Evolutionary conservation across 768 basidiomycete species (phyloP), one percentile per base, ranked within the genome.

Genomic region (Neoboletus brunneissimus): DNA sequence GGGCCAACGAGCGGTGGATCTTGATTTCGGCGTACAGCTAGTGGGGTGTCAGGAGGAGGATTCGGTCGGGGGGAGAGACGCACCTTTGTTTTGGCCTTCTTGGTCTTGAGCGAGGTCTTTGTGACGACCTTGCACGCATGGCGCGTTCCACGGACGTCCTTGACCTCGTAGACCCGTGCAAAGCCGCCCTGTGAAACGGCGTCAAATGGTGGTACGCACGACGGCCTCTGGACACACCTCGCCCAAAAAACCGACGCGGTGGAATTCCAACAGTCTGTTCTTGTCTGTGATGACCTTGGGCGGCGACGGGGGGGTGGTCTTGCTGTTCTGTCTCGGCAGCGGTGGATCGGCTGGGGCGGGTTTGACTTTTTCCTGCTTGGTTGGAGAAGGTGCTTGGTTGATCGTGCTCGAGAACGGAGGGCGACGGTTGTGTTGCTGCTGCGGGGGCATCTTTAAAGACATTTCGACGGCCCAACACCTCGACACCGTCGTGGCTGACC

Each of bases 21-120:
- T 96, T 97, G 67, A 99, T 99, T 79, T 99, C 96, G 57, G 96
- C 95, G 67, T 94, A 99, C 45, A 99, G 83, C 96, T 98, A 54
- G 34, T 6, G 40, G 25, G 25, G 48, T 16, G 47, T 67, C 6
- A 65, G 49, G 27, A 37, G 34, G 45, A 22, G 12, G 8, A 29
- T 53, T 20, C 23, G 38, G 27, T 11, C 20, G 31, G 9, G 10
- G 9, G 12, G 13, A 20, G 13, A 29, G 54, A 49, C 79, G 51
- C 48, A 93, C 95, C 83, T 98, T 98, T 18, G 94, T 95, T 74
- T 96, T 96, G 23, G 93, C 94, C 73, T 98, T 98, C 76, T 93
- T 96, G 18, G 93, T 93, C 76, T 91, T 90, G 62, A 99, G 81
- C 31, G 91, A 92, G 25, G 81, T 78, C 75, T 95, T 94, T n/a